phyloP scores from a whole-genome alignment of 257 asterid species.

The Nicotiana sylvestris region DNA sequence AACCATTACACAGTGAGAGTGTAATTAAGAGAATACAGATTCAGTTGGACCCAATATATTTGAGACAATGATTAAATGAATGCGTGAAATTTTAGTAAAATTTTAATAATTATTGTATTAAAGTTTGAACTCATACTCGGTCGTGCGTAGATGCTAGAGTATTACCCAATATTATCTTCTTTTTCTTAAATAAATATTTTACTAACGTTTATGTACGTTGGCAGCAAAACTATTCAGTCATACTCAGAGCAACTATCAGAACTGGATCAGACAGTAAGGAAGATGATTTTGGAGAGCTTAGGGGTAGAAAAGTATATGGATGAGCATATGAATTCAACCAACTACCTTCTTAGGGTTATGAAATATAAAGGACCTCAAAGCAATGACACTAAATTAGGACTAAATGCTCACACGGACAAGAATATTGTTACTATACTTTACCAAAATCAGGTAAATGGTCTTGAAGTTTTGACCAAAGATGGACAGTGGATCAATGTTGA shows the following conservation, averaged over 20 bases:
- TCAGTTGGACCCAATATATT: background rate
- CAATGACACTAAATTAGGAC: slow-evolving; percentile 29
- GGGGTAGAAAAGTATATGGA: slow-evolving; percentile 38
- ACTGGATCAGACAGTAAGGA: slow-evolving; percentile 39
- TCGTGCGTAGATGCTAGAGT: background rate
- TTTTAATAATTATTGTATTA: background rate
- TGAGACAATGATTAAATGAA: background rate
- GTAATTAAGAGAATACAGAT: too few species aligned
- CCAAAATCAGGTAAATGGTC: slow-evolving; percentile 33
- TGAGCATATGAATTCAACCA: slow-evolving; percentile 45
- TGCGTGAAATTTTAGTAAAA: background rate
- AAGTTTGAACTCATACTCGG: background rate
- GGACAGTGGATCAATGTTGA: slow-evolving; percentile 43
- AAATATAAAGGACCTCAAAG: slow-evolving; percentile 44
- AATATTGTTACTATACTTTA: slow-evolving; percentile 38
- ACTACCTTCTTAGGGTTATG: slow-evolving; percentile 41
- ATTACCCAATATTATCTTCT: too few species aligned
- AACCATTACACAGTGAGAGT: too few species aligned
- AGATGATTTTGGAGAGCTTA: slow-evolving; percentile 44
- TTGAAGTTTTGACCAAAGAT: slow-evolving; percentile 40
- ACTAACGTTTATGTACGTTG: background rate
- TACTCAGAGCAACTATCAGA: slow-evolving; percentile 32
- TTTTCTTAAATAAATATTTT: too few species aligned
- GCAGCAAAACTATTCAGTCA: slow-evolving; percentile 32
- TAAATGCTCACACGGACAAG: slow-evolving; percentile 47